Evolutionary conservation across 2,329 filamentous ascomycete species (phyloP).

Genomic region (Stachybotrys chartarum): DNA sequence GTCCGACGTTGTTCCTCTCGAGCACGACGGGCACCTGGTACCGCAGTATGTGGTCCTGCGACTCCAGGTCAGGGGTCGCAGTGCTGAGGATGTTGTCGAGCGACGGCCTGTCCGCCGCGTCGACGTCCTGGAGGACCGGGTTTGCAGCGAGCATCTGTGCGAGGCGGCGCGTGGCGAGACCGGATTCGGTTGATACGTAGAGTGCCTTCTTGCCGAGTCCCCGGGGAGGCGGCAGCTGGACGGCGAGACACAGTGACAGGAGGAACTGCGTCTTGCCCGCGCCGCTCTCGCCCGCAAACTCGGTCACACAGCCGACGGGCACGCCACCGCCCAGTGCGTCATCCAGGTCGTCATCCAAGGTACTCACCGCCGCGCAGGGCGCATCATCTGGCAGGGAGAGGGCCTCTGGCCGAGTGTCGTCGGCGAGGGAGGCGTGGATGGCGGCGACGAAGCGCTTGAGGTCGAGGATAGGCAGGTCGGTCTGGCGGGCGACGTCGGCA

Average conservation of each 20-base stretch:
- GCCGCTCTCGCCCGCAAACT: conserved; percentile 88
- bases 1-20: conserved; percentile 64
- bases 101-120: conserved; percentile 40
- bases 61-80: conserved; percentile 81
- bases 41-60: conserved; percentile 88
- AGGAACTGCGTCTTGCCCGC: conserved; percentile 94
- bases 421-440: conserved; percentile 60
- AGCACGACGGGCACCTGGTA: conserved; percentile 89
- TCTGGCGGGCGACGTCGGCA: conserved; percentile 77
- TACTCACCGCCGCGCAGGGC: conserved; percentile 53
- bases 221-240: conserved; percentile 68
- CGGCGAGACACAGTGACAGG: conserved; percentile 73
- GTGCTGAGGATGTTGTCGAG: conserved; percentile 74
- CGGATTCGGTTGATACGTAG: conserved; percentile 90
- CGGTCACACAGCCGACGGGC: conserved; percentile 72
- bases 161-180: conserved; percentile 75
- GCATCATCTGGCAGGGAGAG: neutral
- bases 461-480: conserved; percentile 72
- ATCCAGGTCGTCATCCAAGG: conserved; percentile 70
- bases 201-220: conserved; percentile 70
- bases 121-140: conserved; percentile 42
- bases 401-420: conserved; percentile 37
- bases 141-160: conserved; percentile 68
- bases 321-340: conserved; percentile 67
- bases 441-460: conserved; percentile 66